Conservation (phyloP, 441 rosid species). For the Arabidopsis hybrid region DNA sequence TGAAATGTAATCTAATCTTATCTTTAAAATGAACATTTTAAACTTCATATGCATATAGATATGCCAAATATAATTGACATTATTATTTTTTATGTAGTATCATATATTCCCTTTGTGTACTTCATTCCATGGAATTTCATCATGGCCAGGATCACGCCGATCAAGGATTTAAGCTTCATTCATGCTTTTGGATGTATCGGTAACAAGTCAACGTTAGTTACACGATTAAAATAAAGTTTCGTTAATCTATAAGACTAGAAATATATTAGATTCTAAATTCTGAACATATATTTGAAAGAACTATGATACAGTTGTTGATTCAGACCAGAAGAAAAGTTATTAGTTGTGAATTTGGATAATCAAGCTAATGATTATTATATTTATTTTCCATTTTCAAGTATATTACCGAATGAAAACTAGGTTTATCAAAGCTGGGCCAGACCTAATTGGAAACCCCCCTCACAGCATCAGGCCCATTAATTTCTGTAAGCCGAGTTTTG, state of each 20-base stretch:
- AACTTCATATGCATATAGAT: background rate
- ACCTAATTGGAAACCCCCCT: background rate
- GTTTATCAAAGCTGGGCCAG: background rate
- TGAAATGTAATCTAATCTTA: background rate
- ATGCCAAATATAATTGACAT: background rate
- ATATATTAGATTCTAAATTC: background rate
- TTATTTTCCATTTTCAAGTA: no score
- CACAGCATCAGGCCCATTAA: background rate
- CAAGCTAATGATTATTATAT: conserved; percentile 29
- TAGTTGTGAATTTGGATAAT: conserved; percentile 1
- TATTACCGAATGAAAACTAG: no score
- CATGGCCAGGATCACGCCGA: conserved; percentile 34
- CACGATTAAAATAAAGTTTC: background rate
- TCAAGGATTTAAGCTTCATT: conserved; percentile 14
- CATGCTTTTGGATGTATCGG: conserved; percentile 20
- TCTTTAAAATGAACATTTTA: background rate
- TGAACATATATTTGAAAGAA: background rate
- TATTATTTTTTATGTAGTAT: background rate
- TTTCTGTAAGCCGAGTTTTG: background rate
- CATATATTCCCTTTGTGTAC: conserved; percentile 11
- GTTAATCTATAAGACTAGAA: conserved; percentile 27
- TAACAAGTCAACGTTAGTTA: conserved; percentile 14
- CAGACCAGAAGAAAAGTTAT: background rate
- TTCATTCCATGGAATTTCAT: conserved; percentile 8
- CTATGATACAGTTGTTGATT: background rate